Evolutionary conservation across 2,329 filamentous ascomycete genomes (phyloP), one percentile per base, ranked within the genome.

Genomic region (Coniella lustricola): DNA sequence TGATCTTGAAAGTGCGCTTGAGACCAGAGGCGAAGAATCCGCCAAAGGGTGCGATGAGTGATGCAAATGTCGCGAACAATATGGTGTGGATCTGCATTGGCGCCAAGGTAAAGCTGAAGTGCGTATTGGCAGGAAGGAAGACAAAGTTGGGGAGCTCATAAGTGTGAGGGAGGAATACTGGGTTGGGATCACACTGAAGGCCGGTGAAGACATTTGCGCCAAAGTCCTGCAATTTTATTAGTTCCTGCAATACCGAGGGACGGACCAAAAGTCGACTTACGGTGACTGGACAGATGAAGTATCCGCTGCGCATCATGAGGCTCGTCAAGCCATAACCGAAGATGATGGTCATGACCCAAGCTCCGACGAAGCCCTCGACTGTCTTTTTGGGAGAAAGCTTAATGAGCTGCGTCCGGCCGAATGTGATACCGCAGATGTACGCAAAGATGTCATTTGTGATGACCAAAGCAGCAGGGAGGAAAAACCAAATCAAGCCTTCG

Each of bases 401-500:
- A 73, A 98, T 98, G 56, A 98, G 81, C 67, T 95, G 93, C 2
- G 93, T 97, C 48, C 90, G 83, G 44, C 93, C 93, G 66, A 98
- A 95, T 18, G 90, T 91, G 63, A 98, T 97, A 52, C 93, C 93
- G 66, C 90, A 96, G 53, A 98, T 82, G 66, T 98, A 98, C 60
- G 93, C 93, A 61, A 94, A 97, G 56, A 98, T 98, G 64, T 98
- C 93, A 67, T 98, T 98, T 55, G 88, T 96, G 64, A 98, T 95
- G 65, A 98, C 93, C 59, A 98, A 79, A 46, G 89, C 85, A 7
- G 89, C 90, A 7, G 93, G 93, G 38, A 98, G 72, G 77, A 97
- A 96, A 76, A 98, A 97, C 93, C 93, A 98, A 65, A 98, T 95
- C 87, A 98, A 90, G 71, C 93, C 93, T 71, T 98, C 93, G 60